Base-by-base conservation (phyloP, 1,139 yeast species). In the Yamadazyma buinensis region DNA sequence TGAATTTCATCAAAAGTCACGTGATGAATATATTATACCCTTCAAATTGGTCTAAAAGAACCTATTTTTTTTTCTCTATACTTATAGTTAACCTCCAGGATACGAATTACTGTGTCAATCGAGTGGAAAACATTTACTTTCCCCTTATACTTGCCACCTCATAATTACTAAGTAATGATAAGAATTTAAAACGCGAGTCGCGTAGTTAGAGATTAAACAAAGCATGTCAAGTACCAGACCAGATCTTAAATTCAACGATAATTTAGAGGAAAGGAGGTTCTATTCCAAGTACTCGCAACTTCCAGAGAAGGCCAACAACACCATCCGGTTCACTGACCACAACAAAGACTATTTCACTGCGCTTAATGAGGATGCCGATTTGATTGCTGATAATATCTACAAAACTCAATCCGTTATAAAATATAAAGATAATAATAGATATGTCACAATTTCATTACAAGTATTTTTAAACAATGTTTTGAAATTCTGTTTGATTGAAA, bases 331-430 rank as follows among this genome's bases (percentile, higher is more conserved):
- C 22, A 81, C 84, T 32, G 95, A 87, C 43, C 74, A 69, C 51
- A 64, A 64, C 48, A 81, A 80, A 35, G 95, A 85, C 42, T 85
- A 84, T 54, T 88, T 80, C 56, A 78, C 85, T 1, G 82, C 78
- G 1, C 68, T 87, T 23, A 86, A 82, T 26, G 67, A 66, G n/a
- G 96, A 90, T 55, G 96, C 97, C 3, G 72, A 73, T 32, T 69
- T 78, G 40, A 84, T 87, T 28, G 96, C 97, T 3, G 94, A 88
- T 42, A 67, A 72, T 37, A 79, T 92, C 22, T 92, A 86, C 60
- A 84, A 83, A 47, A 86, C 97, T 0, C 78, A 75, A 28, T 78
- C 94, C 14, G 95, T 87, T 5, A 57, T 92, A 37, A 90, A 90
- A 47, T 54, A 58, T 37, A 72, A 75, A 38, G 43, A 55, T 15